Percentiles rank a stretch among this genome's conserved stretches.
Evolutionary conservation across 257 asterid species (phyloP).

Genomic region (Paraleonurus japonicus): DNA sequence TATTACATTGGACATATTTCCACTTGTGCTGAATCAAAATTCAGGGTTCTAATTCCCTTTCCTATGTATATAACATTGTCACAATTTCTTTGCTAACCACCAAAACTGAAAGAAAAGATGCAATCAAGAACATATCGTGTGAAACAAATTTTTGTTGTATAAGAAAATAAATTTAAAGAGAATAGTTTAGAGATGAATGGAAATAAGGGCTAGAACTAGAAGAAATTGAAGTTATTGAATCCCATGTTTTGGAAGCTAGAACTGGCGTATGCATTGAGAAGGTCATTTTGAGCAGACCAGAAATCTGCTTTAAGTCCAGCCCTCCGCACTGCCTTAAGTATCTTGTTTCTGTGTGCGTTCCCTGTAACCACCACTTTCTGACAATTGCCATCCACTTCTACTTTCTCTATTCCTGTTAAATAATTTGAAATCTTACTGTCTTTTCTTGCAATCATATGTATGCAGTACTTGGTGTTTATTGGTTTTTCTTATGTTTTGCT

Average conservation of each 20-base stretch:
- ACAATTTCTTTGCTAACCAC: not conserved
- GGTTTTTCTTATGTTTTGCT: not conserved
- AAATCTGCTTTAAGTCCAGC: slow-evolving; percentile 52
- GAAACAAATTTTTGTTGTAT: not conserved
- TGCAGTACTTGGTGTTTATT: not conserved
- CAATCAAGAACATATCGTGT: not conserved
- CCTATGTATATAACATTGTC: not conserved
- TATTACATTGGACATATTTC: not conserved
- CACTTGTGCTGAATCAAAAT: not conserved
- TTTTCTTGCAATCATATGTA: not conserved
- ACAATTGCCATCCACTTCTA: slow-evolving; percentile 44
- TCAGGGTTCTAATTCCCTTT: not conserved
- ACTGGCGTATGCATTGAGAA: slow-evolving; percentile 42
- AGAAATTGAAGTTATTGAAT: slow-evolving; percentile 37
- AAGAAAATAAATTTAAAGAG: not conserved
- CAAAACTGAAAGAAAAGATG: not conserved
- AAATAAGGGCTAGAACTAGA: slow-evolving; percentile 18
- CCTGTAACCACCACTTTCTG: slow-evolving; percentile 44
- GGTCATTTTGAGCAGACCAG: slow-evolving; percentile 51
- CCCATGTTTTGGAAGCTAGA: slow-evolving; percentile 30
- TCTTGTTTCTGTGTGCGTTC: slow-evolving; percentile 46
- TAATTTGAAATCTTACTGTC: not conserved
- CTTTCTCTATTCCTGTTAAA: slow-evolving; percentile 42
- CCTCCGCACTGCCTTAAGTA: slow-evolving; percentile 45
- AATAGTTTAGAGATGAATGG: not conserved